Evolutionary conservation across 139 green algal genomes (phyloP), one percentile per base, ranked within the genome.

Genomic region (Tetradesmus obliquus): DNA sequence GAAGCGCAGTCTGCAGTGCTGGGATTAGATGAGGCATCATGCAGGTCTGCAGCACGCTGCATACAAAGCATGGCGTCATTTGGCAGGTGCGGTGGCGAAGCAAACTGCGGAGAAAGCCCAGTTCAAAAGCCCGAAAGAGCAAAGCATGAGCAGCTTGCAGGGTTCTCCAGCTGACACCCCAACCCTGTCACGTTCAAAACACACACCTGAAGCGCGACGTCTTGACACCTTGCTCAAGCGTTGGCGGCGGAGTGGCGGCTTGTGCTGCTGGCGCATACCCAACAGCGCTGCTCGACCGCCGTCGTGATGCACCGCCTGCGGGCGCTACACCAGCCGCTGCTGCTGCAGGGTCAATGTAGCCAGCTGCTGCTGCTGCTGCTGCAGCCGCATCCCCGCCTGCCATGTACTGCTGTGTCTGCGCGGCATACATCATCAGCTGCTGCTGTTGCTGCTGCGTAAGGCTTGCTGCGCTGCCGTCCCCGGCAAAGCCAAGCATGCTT

Each of bases 141-240:
- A 45, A 45, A 45, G 32, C 32, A 45, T 45, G 32, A 45, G 32
- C 32, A 45, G 32, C 32, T 45, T 45, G 32, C 32, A 45, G 32
- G 32, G 32, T 45, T 45, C 32, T 45, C 12, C 74, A 82, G 15
- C 7, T 32, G 22, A 82, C 74, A 55, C 22, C n/a, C 32, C 62
- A 86, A 19, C 80, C 7, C 10, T 17, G 19, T 9, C 81, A 9
- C 2, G 2, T 53, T 9, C 10, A 66, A 13, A 72, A 24, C 66
- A 76, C 15, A 6, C 53, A 91, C 87, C 87, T 91, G 87, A 91
- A 91, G 74, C 87, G 87, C 2, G 87, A 91, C 24, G 87, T 91
- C 55, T 91, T 91, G 12, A 22, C 32, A 3, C 45, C 79, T 20
- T 55, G 45, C 79, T 84, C 45, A 24, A 19, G 66, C n/a, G 15